Conservation (phyloP, 2,329 filamentous ascomycete species). For the Aspergillus sp. region DNA sequence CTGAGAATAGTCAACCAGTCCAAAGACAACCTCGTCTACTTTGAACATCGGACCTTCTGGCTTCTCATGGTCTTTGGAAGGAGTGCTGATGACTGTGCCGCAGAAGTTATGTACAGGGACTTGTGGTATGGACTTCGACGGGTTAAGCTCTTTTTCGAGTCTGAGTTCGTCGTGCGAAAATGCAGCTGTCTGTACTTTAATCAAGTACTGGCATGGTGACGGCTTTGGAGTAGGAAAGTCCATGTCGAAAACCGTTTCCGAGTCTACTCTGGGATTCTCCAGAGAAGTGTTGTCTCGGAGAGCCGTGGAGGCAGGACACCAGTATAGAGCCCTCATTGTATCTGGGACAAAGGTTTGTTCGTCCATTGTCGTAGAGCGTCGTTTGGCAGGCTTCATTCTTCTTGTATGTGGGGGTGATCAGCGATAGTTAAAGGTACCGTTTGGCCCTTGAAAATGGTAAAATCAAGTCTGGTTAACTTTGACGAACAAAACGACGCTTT, state of each 20-base stretch:
- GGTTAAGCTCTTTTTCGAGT: slow-evolving; percentile 25
- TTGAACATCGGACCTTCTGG: slow-evolving; percentile 37
- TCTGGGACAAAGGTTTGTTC: slow-evolving; percentile 36
- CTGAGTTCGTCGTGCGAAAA: slow-evolving; percentile 41
- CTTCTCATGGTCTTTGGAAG: slow-evolving; percentile 29
- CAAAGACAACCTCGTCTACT: slow-evolving; percentile 42
- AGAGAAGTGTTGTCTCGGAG: slow-evolving; percentile 12
- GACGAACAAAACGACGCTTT: neutral
- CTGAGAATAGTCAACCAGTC: slow-evolving; percentile 36
- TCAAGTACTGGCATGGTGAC: slow-evolving; percentile 38
- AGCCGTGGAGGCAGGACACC: slow-evolving; percentile 25
- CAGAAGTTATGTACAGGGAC: slow-evolving; percentile 45
- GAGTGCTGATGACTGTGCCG: slow-evolving; percentile 39
- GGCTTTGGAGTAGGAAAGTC: slow-evolving; percentile 39
- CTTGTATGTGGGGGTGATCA: neutral
- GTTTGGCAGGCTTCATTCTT: slow-evolving; percentile 16
- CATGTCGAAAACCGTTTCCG: slow-evolving; percentile 33
- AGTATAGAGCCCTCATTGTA: slow-evolving; percentile 42
- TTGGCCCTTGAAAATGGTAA: neutral
- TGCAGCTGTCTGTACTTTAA: slow-evolving; percentile 41
- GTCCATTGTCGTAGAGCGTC: slow-evolving; percentile 30
- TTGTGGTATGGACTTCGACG: slow-evolving; percentile 28
- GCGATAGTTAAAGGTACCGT: neutral
- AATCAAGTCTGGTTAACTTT: neutral
- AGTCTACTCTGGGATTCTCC: slow-evolving; percentile 20